Base-by-base conservation (phyloP, 345 rosid species). In the Lumnitzera racemosa region DNA sequence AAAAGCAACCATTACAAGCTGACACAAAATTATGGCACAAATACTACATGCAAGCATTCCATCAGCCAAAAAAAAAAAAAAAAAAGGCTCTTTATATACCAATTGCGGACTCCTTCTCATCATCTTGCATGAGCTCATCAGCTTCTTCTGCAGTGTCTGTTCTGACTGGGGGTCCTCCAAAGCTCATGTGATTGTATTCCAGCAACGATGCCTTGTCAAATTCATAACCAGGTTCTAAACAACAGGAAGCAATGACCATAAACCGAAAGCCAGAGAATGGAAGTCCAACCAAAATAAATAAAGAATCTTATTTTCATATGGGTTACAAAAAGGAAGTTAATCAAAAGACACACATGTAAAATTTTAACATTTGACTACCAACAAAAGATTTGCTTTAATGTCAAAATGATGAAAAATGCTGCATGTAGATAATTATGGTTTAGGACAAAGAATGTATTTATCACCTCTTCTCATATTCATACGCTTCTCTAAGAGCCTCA, bases 171-270 rank as follows among this genome's bases (percentile, higher is more conserved):
- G 98, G 90, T 53, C 96, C 98, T 59, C 98, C 98, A 65, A 85
- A 92, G 81, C 84, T 84, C 98, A 92, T 92, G 78, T 81, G 96
- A 76, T 89, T 87, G 72, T 89, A 92, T 54, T 84, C 80, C 74
- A 87, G 50, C 74, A 92, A 64, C 5, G 87, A 78, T 25, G 71
- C 67, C 74, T 85, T 82, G 79, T 89, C 80, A 53, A 92, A 85
- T 68, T 87, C 88, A 74, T 92, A 92, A 53, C 94, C 86, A 63
- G 92, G 80, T 72, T 90, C 97, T 90, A 75, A 52, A 77, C 49
- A 55, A 2, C 63, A 55, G 47, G 46, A 61, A 64, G 61, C 46
- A 62, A 67, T 29, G 47, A 56, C 57, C 52, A 57, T 15, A 48
- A 6, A 9, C 51, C 14, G 43, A 17, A 31, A 47, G 20, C 47